These are phyloP conservation scores for Yamadazyma conglobata DNA, from an alignment of 1,139 yeast genomes.

Conservation along the genomic window DNA sequence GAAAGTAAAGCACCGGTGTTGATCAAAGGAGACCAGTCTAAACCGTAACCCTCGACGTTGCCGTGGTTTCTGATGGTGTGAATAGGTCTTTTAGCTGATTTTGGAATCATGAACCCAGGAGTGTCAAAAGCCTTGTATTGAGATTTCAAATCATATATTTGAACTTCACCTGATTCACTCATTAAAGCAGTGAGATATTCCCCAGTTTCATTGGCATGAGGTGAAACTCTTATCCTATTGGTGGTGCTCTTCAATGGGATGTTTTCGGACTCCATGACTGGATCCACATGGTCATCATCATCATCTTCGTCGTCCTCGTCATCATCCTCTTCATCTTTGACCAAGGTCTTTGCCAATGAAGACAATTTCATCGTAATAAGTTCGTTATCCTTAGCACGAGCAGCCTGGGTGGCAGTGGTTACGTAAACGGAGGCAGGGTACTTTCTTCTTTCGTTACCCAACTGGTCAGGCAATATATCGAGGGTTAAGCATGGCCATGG, in stretches of 20 bases:
- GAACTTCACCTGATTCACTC: slow-evolving; percentile 89
- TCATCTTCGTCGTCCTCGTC: slow-evolving; percentile 68
- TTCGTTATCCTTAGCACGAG: slow-evolving; percentile 82
- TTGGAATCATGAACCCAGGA: slow-evolving; percentile 82
- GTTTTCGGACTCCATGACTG: slow-evolving; percentile 80
- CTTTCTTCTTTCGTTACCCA: slow-evolving; percentile 84
- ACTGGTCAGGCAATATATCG: slow-evolving; percentile 80
- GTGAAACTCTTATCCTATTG: slow-evolving; percentile 83
- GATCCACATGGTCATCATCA: slow-evolving; percentile 63
- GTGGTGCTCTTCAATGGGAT: slow-evolving; percentile 80
- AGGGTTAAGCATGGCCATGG: slow-evolving; percentile 98
- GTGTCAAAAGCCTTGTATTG: slow-evolving; percentile 82
- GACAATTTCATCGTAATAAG: slow-evolving; percentile 79
- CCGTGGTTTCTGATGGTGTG: slow-evolving; percentile 89
- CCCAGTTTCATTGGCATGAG: slow-evolving; percentile 70
- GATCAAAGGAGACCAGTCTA: slow-evolving; percentile 92
- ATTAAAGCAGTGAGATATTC: slow-evolving; percentile 86
- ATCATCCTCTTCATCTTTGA: slow-evolving; percentile 71
- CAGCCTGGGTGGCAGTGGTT: slow-evolving; percentile 94
- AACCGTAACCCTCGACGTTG: slow-evolving; percentile 94
- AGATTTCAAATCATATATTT: slow-evolving; percentile 71
- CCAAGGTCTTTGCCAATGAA: slow-evolving; percentile 78
- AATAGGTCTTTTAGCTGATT: slow-evolving; percentile 70
- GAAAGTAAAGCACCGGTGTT: slow-evolving; percentile 78
- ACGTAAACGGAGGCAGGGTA: slow-evolving; percentile 86